Base-by-base conservation (phyloP, 257 asterid genomes). In the Petunia axillaris region DNA sequence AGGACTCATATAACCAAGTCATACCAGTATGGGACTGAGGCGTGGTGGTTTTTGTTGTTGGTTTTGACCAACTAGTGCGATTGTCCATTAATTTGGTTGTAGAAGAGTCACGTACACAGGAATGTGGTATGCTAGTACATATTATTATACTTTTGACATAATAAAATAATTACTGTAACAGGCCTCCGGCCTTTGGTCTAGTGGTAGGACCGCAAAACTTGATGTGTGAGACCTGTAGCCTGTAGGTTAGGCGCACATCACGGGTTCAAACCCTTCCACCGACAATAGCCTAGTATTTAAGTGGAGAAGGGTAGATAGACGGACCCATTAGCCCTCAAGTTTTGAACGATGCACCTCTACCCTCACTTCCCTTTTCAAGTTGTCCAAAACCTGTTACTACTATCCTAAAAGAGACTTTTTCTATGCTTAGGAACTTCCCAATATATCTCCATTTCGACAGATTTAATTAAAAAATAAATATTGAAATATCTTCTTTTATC, bases 1-100 rank as follows among this genome's bases (percentile, higher is more conserved):
- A 25, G 25, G 25, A 25, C 25, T 25, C 25, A 25, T 25, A 25
- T 25, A 25, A 35, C 9, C 68, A 63, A 63, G 39, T 63, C 68
- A 39, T 35, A 63, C 43, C 37, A 63, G 66, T 63, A 35, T 63
- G 68, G 67, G 68, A 63, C 37, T 63, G 68, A 63, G 39, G 68
- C 1, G 41, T 62, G 36, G 67, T 62, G 9, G 41, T 62, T 62
- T 39, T 60, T 60, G 25, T 62, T 62, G 3, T 62, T 62, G 6
- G 36, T 62, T 62, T 60, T 62, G 41, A 35, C 67, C 67, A 7
- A 62, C 41, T 11, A 62, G 67, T 62, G 67, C 1, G 41, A 62
- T 25, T 35, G 41, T 62, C 36, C 67, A 62, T 40, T 62, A 62
- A 62, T 25, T 62, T 62, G 67, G 67, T 62, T 35, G 67, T 9